phyloP scores from a whole-genome alignment of 1,284 basidiomycete species.

The Cutaneotrichosporon mucoides region DNA sequence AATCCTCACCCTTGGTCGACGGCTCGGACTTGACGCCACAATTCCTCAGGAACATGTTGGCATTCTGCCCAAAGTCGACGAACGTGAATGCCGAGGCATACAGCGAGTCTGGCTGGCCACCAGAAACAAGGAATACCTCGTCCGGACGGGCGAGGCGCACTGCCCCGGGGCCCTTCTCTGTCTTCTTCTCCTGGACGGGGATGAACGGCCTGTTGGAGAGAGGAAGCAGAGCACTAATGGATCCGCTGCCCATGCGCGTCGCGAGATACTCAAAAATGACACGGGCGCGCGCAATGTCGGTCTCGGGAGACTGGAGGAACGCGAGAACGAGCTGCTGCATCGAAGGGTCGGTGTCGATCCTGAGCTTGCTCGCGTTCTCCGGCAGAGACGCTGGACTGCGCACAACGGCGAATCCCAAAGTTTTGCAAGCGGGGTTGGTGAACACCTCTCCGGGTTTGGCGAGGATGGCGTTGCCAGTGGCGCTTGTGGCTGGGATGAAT shows the following conservation, averaged over 20 bases:
- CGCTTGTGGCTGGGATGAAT: constrained; percentile 72
- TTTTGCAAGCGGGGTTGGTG: constrained; percentile 63
- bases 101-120: constrained; percentile 23
- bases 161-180: constrained; percentile 12
- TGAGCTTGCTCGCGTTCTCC: constrained; percentile 68
- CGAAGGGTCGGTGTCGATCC: constrained; percentile 70
- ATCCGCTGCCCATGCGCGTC: constrained; percentile 57
- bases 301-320: constrained; percentile 63
- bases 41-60: constrained; percentile 77
- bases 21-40: constrained; percentile 88
- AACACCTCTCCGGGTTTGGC: constrained; percentile 72
- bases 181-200: constrained; percentile 38
- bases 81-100: constrained; percentile 62
- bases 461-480: constrained; percentile 55
- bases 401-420: constrained; percentile 64
- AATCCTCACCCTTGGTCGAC: constrained; percentile 45
- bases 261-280: constrained; percentile 75
- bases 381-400: constrained; percentile 58
- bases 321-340: constrained; percentile 61
- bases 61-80: constrained; percentile 79
- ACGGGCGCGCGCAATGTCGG: constrained; percentile 57
- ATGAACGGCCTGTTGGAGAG: constrained; percentile 44
- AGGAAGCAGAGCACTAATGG: constrained; percentile 34
- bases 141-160: constrained; percentile 30
- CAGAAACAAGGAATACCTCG: constrained; percentile 44